A percentile compares a stretch with the other conserved stretches of the same genome.
phyloP scores from a whole-genome alignment of 176 grass and related monocot genomes.

The Phyllostachys edulis region DNA sequence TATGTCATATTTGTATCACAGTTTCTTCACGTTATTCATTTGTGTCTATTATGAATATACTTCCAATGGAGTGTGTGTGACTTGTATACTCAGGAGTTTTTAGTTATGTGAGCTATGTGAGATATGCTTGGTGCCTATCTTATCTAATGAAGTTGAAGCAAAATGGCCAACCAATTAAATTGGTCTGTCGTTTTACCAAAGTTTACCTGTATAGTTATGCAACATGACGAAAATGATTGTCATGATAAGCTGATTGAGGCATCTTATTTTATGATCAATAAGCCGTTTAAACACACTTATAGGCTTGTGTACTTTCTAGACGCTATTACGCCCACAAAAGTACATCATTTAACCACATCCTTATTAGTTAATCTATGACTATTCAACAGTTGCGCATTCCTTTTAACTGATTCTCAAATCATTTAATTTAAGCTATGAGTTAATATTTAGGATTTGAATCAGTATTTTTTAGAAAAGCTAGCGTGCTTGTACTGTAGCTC shows the following conservation, averaged over 20 bases:
- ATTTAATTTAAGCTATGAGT: constrained; percentile 12
- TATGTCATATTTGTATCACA: not conserved
- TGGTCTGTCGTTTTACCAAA: not conserved
- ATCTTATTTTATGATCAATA: not conserved
- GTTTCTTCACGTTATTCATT: not conserved
- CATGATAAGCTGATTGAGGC: not conserved
- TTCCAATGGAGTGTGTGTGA: not conserved
- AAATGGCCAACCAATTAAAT: not conserved
- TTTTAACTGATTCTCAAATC: not conserved
- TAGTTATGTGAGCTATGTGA: not conserved
- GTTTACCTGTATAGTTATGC: not conserved
- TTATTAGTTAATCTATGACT: not conserved
- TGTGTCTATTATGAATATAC: not conserved
- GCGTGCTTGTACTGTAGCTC: not conserved
- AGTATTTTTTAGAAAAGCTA: not conserved
- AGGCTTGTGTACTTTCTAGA: not conserved
- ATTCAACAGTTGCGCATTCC: not conserved
- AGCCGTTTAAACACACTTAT: not conserved
- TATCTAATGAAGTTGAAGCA: not conserved
- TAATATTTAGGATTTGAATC: not conserved
- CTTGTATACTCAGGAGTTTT: not conserved
- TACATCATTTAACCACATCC: not conserved
- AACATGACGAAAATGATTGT: not conserved
- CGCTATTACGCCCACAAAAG: not conserved
- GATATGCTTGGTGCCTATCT: not conserved